phyloP scores from a whole-genome alignment of 371 early-diverging fungal genomes.

The Actinomortierella wolfii region DNA sequence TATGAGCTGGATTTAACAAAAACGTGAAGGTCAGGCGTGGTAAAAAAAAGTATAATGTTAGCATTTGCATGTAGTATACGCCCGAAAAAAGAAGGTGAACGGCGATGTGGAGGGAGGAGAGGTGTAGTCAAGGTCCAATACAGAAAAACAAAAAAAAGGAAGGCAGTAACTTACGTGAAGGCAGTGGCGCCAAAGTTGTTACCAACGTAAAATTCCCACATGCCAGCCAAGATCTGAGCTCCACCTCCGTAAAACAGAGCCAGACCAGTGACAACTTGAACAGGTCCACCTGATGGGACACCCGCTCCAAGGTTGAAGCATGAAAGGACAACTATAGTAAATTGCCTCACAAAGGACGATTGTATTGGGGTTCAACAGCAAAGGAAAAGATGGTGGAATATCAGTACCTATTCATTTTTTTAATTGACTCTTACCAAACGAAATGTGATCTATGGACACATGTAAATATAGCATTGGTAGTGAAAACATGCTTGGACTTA shows the following conservation, averaged over 20 bases:
- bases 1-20: conserved; percentile 51
- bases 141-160: no score
- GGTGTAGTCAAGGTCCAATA: no score
- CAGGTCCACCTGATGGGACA: conserved; percentile 40
- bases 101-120: no score
- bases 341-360: background rate
- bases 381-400: no score
- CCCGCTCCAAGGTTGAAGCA: conserved; percentile 39
- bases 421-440: no score
- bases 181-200: conserved; percentile 88
- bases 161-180: conserved; percentile 50
- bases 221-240: conserved; percentile 71
- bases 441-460: no score
- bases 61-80: no score
- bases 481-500: conserved; percentile 9
- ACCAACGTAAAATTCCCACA: conserved; percentile 81
- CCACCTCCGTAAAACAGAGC: conserved; percentile 75
- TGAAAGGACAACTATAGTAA: conserved; percentile 22
- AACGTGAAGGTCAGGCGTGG: no score
- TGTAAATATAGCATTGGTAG: background rate
- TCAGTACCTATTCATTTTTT: no score
- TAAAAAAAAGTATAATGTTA: no score
- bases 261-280: conserved; percentile 57
- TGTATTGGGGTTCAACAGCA: background rate
- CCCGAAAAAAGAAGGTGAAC: no score